Evolutionary conservation across 192 early-diverging fungal genomes (phyloP), one percentile per base, ranked within the genome.

Genomic region (Obelidium mucronatum): DNA sequence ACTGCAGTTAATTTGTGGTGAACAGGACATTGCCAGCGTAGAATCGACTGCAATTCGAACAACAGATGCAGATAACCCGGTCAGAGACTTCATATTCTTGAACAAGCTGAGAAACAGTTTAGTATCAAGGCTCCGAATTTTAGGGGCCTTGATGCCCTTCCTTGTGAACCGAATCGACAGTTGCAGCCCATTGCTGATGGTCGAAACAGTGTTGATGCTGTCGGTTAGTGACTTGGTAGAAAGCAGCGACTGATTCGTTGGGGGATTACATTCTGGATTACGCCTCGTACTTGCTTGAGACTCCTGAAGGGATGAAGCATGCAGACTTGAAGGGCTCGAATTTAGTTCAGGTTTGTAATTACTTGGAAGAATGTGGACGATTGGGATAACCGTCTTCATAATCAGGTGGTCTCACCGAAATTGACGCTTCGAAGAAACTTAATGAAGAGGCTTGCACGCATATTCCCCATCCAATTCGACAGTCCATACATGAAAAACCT

Each of bases 141-240:
- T 72, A 51, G 52, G 54, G 26, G 58, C 28, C 24, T 37, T 72
- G 33, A 72, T 72, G 40, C 69, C 69, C 13, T 72, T 72, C 34
- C n/a, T 72, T 19, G 33, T n/a, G 31, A 37, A n/a, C 11, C n/a
- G 36, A 36, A 34, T 72, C 8, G 69, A 72, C 13, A 58, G 22
- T 15, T 55, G 52, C 69, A 72, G 58, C 31, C 56, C 69, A 39
- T 36, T 72, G 35, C 69, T 34, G 8, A 30, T 36, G 15, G 55
- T 77, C 11, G 71, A 81, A 54, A 30, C 78, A 34, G n/a, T 78
- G 61, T 67, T 79, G 8, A 36, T 39, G 31, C 53, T 68, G 75
- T 59, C 91, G 78, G 72, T 93, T 90, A 79, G 93, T 93, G 42
- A 83, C 83, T 69, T 93, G 92, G 64, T 92, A 85, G 68, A 92